Conservation (phyloP, 2,329 filamentous ascomycete genomes). For the Orbilia javanica region DNA sequence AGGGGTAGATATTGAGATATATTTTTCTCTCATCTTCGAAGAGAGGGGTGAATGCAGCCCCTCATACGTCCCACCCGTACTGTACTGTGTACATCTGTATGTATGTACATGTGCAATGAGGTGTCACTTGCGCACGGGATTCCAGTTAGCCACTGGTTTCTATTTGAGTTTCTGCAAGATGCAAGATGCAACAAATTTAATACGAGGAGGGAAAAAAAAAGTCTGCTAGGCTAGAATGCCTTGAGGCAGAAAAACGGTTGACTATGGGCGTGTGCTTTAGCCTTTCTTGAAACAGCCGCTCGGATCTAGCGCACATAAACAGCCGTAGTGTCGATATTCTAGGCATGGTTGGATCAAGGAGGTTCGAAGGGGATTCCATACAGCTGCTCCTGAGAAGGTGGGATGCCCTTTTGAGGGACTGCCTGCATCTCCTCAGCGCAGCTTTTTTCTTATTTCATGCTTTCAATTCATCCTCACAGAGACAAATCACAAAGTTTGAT, state of each 20-base stretch:
- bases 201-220: slow-evolving; percentile 42
- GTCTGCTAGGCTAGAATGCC: slow-evolving; percentile 20
- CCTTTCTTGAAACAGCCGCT: slow-evolving; percentile 39
- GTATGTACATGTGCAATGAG: slow-evolving; percentile 57
- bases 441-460: slow-evolving; percentile 50
- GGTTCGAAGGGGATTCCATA: slow-evolving; percentile 37
- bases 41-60: slow-evolving; percentile 36
- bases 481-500: slow-evolving; percentile 59
- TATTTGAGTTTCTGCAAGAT: slow-evolving; percentile 46
- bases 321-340: slow-evolving; percentile 50
- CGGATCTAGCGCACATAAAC: slow-evolving; percentile 36
- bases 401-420: slow-evolving; percentile 45
- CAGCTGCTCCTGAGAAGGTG: slow-evolving; percentile 38
- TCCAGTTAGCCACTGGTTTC: slow-evolving; percentile 43
- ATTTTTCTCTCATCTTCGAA: slow-evolving; percentile 17
- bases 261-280: slow-evolving; percentile 30
- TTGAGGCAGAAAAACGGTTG: slow-evolving; percentile 32
- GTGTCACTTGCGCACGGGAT: slow-evolving; percentile 47
- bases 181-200: slow-evolving; percentile 50
- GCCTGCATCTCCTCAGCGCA: slow-evolving; percentile 33
- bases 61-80: slow-evolving; percentile 41
- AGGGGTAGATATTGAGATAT: slow-evolving; percentile 24
- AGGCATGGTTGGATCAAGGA: slow-evolving; percentile 41
- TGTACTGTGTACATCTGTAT: slow-evolving; percentile 22
- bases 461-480: slow-evolving; percentile 57